Evolutionary conservation across 2,329 filamentous ascomycete genomes (phyloP).

Genomic region (Ophiocordyceps australis): DNA sequence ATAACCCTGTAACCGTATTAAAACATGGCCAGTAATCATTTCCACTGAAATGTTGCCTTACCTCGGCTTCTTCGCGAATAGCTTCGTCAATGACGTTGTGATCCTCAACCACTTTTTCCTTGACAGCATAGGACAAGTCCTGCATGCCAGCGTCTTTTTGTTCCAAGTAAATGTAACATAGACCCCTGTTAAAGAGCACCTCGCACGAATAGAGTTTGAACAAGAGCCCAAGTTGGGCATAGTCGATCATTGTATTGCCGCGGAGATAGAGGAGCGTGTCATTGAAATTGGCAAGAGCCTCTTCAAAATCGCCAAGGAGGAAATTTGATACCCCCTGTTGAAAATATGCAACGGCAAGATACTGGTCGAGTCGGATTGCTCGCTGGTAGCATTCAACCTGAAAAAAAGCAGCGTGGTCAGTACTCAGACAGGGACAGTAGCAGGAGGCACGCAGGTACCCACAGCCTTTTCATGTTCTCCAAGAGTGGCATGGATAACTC

Average conservation of each 20-base stretch:
- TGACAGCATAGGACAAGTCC: conserved; percentile 76
- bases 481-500: conserved; percentile 90
- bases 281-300: conserved; percentile 96
- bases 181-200: conserved; percentile 87
- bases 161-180: conserved; percentile 94
- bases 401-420: conserved; percentile 2
- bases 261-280: conserved; percentile 87
- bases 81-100: conserved; percentile 98
- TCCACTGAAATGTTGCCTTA: conserved; percentile 20
- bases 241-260: conserved; percentile 95
- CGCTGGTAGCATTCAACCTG: conserved; percentile 91
- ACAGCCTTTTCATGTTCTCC: conserved; percentile 94
- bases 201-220: conserved; percentile 98
- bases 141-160: conserved; percentile 82
- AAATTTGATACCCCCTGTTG: conserved; percentile 98
- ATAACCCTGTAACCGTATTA: conserved; percentile 49
- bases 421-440: neutral
- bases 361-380: conserved; percentile 79
- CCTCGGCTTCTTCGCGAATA: conserved; percentile 82
- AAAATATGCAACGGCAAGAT: conserved; percentile 94
- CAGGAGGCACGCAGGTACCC: conserved; percentile 26
- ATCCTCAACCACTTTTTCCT: conserved; percentile 91
- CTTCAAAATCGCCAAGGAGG: conserved; percentile 88
- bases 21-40: neutral
- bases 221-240: conserved; percentile 83